A percentile compares a stretch with the other conserved stretches of the same genome.
phyloP scores from a whole-genome alignment of 352 stramenopile species.

The Elongisporangium senticosum region DNA sequence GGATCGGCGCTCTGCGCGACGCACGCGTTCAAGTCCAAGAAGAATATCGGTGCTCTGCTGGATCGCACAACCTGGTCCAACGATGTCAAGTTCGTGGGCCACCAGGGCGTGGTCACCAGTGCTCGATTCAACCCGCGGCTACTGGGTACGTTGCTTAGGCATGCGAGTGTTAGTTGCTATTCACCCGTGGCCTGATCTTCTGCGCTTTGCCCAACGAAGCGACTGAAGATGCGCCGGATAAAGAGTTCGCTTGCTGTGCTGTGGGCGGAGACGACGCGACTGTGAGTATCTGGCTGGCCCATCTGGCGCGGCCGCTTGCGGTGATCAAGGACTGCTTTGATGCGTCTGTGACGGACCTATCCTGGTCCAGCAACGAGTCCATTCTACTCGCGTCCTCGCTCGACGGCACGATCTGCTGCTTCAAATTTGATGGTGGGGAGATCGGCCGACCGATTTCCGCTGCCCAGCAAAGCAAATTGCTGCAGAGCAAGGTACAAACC shows the following conservation, averaged over 20 bases:
- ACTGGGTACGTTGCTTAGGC: constrained; percentile 26
- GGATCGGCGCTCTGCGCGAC: constrained; percentile 75
- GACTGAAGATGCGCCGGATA: constrained; percentile 46
- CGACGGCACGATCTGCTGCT: constrained; percentile 81
- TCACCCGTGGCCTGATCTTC: neutral
- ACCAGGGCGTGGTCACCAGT: constrained; percentile 72
- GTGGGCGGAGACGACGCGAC: constrained; percentile 79
- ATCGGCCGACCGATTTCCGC: constrained; percentile 68
- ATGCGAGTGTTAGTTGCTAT: neutral
- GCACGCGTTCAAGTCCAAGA: constrained; percentile 84
- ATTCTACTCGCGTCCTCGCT: constrained; percentile 71
- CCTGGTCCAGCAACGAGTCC: constrained; percentile 53
- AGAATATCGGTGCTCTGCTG: constrained; percentile 76
- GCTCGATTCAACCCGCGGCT: constrained; percentile 82
- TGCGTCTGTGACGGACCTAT: constrained; percentile 74
- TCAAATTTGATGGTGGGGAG: constrained; percentile 63
- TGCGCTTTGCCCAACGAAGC: constrained; percentile 23
- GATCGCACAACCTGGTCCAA: constrained; percentile 76
- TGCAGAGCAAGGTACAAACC: constrained; percentile 59
- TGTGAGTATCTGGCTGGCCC: constrained; percentile 81
- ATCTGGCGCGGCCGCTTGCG: constrained; percentile 64
- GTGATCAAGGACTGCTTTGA: constrained; percentile 85
- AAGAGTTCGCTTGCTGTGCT: constrained; percentile 81
- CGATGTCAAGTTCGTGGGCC: constrained; percentile 83
- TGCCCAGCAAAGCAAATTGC: constrained; percentile 67